These are phyloP conservation scores for Ceratocystis colombiana DNA, from an alignment of 2,329 filamentous ascomycete species.

Conservation along the genomic window DNA sequence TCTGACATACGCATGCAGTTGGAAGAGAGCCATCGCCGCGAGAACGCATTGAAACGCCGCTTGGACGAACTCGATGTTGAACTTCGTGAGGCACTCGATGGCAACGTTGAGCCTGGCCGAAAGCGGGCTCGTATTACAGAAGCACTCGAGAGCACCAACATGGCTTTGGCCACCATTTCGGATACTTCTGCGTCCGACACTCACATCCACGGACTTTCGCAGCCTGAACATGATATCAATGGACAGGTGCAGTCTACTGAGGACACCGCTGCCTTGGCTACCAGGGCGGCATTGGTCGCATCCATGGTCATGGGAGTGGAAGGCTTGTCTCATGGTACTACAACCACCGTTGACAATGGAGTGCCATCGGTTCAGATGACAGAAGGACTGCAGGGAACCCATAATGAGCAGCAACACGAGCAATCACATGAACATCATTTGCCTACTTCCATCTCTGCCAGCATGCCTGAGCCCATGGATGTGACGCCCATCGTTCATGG, in stretches of 20 bases:
- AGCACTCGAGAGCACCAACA: constrained; percentile 33
- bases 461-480: constrained; percentile 16
- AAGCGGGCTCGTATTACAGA: constrained; percentile 27
- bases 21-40: constrained; percentile 66
- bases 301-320: constrained; percentile 21
- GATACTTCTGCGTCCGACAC: constrained; percentile 33
- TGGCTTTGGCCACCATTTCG: constrained; percentile 29
- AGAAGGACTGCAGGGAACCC: constrained; percentile 15
- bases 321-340: neutral
- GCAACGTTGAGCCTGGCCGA: constrained; percentile 26
- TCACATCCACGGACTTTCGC: constrained; percentile 14
- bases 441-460: neutral
- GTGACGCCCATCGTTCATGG: constrained; percentile 15
- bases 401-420: neutral
- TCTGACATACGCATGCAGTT: constrained; percentile 50
- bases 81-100: constrained; percentile 33
- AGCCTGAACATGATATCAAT: constrained; percentile 6
- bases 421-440: constrained; percentile 12
- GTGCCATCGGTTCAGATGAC: constrained; percentile 20
- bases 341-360: constrained; percentile 6
- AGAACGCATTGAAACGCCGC: constrained; percentile 70
- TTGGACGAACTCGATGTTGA: constrained; percentile 68
- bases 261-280: constrained; percentile 4
- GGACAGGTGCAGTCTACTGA: constrained; percentile 13
- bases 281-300: constrained; percentile 21